A percentile compares a stretch with the other conserved stretches of the same genome.
phyloP scores from a whole-genome alignment of 129 eudicot species.

The Helianthus tuberosus region DNA sequence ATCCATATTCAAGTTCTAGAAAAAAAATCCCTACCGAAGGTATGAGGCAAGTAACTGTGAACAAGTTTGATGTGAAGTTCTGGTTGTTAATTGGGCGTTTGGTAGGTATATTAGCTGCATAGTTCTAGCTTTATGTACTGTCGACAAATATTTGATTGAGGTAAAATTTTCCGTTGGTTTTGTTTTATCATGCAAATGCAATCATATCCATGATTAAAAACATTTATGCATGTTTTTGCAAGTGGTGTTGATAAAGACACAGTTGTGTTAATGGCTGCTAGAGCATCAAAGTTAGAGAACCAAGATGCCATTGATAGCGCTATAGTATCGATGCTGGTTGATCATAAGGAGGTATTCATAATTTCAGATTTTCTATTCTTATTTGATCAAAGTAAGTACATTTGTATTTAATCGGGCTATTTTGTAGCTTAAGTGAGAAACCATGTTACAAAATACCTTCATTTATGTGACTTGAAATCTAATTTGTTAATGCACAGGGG shows the following conservation, averaged over 20 bases:
- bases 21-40: no score
- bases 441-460: neutral
- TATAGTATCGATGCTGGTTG: constrained; percentile 58
- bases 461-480: no score
- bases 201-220: no score
- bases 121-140: no score
- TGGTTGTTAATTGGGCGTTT: no score
- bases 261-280: constrained; percentile 66
- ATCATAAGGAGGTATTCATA: constrained; percentile 57
- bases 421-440: neutral
- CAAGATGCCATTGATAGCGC: constrained; percentile 72
- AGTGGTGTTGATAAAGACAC: constrained; percentile 56
- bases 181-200: no score
- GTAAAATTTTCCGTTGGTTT: constrained; percentile 11
- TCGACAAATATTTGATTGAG: constrained; percentile 57
- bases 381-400: neutral
- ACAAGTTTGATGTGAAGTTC: no score
- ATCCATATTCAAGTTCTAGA: no score
- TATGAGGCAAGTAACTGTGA: no score
- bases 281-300: constrained; percentile 64
- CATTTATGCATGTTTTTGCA: constrained; percentile 48
- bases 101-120: no score
- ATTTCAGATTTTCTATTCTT: neutral
- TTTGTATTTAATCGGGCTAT: no score
- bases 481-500: constrained; percentile 57